Evolutionary conservation across 805 yeast genomes (phyloP).

Genomic region (Yarrowia phangngaensis): DNA sequence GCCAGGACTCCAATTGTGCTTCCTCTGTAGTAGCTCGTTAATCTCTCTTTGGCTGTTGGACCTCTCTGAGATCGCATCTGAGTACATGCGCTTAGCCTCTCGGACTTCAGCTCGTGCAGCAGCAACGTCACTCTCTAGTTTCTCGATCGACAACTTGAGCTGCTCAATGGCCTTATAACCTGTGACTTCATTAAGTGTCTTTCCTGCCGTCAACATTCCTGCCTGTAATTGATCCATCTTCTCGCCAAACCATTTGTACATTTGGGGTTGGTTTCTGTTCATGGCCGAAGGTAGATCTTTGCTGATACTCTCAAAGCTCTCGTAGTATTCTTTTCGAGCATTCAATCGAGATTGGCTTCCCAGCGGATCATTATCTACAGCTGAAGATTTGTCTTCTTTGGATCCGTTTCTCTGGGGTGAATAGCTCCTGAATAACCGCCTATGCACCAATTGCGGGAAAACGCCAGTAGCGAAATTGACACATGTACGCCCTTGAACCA

Average conservation of each 20-base stretch:
- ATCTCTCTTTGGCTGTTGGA: conserved; percentile 75
- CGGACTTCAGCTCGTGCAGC: conserved; percentile 49
- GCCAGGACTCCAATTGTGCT: conserved; percentile 69
- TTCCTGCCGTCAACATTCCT: conserved; percentile 40
- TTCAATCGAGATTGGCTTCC: not conserved
- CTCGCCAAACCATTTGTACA: conserved; percentile 32
- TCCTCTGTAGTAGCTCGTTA: conserved; percentile 81
- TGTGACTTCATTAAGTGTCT: conserved; percentile 80
- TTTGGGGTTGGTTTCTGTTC: conserved; percentile 11
- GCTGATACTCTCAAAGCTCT: conserved; percentile 11
- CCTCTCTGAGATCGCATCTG: conserved; percentile 59
- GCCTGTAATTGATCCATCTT: conserved; percentile 39
- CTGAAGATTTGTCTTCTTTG: too few species aligned
- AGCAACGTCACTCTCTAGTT: conserved; percentile 50
- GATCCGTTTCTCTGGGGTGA: too few species aligned
- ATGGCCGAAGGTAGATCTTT: conserved; percentile 13
- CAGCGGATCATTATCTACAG: not conserved
- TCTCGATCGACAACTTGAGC: conserved; percentile 58
- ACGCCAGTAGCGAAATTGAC: too few species aligned
- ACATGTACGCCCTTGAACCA: too few species aligned
- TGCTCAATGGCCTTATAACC: conserved; percentile 81
- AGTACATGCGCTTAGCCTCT: conserved; percentile 49
- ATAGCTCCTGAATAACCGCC: too few species aligned
- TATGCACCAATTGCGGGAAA: too few species aligned
- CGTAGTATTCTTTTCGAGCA: conserved; percentile 4